phyloP scores from a whole-genome alignment of 2,329 filamentous ascomycete species.

The Diaporthe citrichinensis region DNA sequence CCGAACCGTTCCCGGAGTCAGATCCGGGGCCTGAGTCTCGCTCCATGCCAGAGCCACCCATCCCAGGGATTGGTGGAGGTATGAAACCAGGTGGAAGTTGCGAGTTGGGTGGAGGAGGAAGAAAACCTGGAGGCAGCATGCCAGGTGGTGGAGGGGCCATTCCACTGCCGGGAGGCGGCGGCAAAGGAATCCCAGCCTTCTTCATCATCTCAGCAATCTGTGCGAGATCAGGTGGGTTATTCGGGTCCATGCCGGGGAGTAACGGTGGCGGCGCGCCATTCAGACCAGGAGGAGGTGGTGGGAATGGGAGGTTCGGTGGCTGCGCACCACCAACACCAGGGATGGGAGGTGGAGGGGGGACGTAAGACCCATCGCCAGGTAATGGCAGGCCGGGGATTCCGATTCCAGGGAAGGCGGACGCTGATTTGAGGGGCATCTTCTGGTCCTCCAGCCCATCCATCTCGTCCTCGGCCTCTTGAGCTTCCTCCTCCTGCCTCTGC shows the following conservation, averaged over 20 bases:
- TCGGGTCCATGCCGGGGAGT: slow-evolving; percentile 67
- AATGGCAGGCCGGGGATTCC: slow-evolving; percentile 71
- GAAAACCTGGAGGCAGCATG: slow-evolving; percentile 61
- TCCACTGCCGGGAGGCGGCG: slow-evolving; percentile 58
- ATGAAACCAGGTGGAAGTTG: slow-evolving; percentile 53
- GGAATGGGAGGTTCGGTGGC: slow-evolving; percentile 66
- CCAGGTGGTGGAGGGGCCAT: slow-evolving; percentile 58
- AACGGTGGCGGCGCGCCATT: slow-evolving; percentile 55
- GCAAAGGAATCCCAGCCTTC: slow-evolving; percentile 73
- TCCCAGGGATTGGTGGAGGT: slow-evolving; percentile 53
- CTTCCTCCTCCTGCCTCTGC: slow-evolving; percentile 90
- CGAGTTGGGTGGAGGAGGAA: slow-evolving; percentile 61
- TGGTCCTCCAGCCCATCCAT: slow-evolving; percentile 94
- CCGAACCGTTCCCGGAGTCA: slow-evolving; percentile 54
- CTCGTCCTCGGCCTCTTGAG: slow-evolving; percentile 94
- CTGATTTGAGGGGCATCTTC: slow-evolving; percentile 77
- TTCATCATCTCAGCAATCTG: slow-evolving; percentile 76
- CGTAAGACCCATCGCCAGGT: slow-evolving; percentile 51
- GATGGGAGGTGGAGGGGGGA: slow-evolving; percentile 58
- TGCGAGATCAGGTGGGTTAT: slow-evolving; percentile 72
- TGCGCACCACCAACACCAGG: slow-evolving; percentile 64
- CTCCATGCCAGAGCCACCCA: slow-evolving; percentile 44
- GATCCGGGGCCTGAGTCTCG: slow-evolving; percentile 1
- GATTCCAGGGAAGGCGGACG: slow-evolving; percentile 64
- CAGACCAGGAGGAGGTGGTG: slow-evolving; percentile 65